Conservation (phyloP, 2,329 filamentous ascomycete species). For the Claviceps paspali region DNA sequence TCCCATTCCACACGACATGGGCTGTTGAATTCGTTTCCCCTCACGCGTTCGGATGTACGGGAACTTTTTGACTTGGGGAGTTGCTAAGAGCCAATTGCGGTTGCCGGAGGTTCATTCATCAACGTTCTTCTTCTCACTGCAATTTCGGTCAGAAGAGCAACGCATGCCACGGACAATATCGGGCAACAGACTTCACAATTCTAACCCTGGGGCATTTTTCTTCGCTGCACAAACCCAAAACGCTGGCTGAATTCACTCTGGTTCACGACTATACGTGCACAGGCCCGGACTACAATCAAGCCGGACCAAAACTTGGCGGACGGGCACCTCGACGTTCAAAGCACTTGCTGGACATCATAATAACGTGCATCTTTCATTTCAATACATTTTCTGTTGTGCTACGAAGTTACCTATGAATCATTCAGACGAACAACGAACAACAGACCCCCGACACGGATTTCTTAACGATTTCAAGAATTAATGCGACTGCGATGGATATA, state of each 20-base stretch:
- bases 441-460: slow-evolving; percentile 21
- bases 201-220: too few relatives aligned
- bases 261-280: too few relatives aligned
- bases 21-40: neutral
- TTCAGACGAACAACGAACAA: slow-evolving; percentile 17
- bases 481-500: slow-evolving; percentile 28
- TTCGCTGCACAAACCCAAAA: too few relatives aligned
- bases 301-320: neutral
- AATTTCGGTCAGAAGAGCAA: too few relatives aligned
- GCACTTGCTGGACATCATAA: slow-evolving; percentile 6
- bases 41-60: neutral
- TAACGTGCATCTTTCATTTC: slow-evolving; percentile 14
- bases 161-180: too few relatives aligned
- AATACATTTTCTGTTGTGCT: slow-evolving; percentile 17
- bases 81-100: too few relatives aligned
- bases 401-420: slow-evolving; percentile 17
- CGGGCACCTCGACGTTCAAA: neutral
- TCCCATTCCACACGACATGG: neutral
- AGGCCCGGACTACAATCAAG: neutral
- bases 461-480: slow-evolving; percentile 18
- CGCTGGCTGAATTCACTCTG: too few relatives aligned
- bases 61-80: neutral
- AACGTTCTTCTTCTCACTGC: too few relatives aligned
- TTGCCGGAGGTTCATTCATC: too few relatives aligned
- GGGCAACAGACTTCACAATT: too few relatives aligned